Evolutionary conservation across 352 stramenopile genomes (phyloP).

Genomic region (Phytophthora parvispora): DNA sequence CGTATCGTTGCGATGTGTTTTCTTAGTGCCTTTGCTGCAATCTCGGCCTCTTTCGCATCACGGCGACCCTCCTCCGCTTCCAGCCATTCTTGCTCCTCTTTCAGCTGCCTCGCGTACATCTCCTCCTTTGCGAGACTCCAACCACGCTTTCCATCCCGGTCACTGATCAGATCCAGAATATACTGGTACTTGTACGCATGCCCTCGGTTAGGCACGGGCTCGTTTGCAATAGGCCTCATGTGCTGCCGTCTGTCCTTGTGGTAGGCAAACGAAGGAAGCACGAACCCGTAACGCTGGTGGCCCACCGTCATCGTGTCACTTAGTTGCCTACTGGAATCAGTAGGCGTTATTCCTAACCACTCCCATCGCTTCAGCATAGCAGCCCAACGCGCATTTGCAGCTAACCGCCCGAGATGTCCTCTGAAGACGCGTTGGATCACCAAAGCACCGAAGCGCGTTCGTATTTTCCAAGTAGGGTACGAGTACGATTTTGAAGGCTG

Average conservation of each 20-base stretch:
- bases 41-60: conserved; percentile 27
- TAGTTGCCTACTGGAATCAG: conserved; percentile 33
- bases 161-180: conserved; percentile 76
- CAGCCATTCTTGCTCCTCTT: conserved; percentile 29
- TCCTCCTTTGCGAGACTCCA: conserved; percentile 67
- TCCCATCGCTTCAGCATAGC: conserved; percentile 79
- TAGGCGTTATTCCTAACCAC: conserved; percentile 65
- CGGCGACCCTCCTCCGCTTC: conserved; percentile 19
- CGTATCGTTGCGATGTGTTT: conserved; percentile 13
- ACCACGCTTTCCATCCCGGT: conserved; percentile 64
- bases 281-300: conserved; percentile 62
- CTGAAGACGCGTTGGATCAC: conserved; percentile 67
- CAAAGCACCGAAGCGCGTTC: conserved; percentile 41
- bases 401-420: conserved; percentile 60
- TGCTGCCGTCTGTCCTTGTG: conserved; percentile 47
- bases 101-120: conserved; percentile 19
- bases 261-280: conserved; percentile 65
- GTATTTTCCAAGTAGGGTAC: conserved; percentile 52
- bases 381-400: conserved; percentile 71
- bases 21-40: conserved; percentile 31
- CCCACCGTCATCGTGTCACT: conserved; percentile 69
- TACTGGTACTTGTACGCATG: conserved; percentile 81
- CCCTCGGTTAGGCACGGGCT: conserved; percentile 48
- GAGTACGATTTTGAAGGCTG: conserved; percentile 66
- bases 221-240: conserved; percentile 58